These are phyloP conservation scores for Nicotiana tabacum DNA, from an alignment of 257 asterid species.

Conservation along the genomic window DNA sequence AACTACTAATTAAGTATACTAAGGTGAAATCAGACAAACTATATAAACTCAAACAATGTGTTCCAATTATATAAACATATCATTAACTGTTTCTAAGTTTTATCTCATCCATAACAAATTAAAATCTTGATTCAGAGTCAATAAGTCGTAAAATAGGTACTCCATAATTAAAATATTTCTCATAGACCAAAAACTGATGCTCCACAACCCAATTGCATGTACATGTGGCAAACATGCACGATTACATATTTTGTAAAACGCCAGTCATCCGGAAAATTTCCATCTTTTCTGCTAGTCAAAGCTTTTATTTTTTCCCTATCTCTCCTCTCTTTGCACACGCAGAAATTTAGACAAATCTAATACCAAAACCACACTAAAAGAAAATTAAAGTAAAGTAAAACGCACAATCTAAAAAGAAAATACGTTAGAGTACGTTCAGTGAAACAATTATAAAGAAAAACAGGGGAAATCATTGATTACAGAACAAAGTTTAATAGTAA, in stretches of 20 bases:
- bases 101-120: not conserved
- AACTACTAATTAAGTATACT: not conserved
- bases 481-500: too few relatives aligned
- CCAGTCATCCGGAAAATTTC: not conserved
- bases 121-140: not conserved
- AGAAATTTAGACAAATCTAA: not conserved
- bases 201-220: not conserved
- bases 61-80: not conserved
- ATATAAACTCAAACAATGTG: not conserved
- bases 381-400: not conserved
- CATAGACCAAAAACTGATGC: not conserved
- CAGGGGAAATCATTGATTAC: too few relatives aligned
- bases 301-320: not conserved
- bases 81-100: not conserved
- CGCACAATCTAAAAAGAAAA: not conserved
- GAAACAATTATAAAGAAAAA: too few relatives aligned
- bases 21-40: not conserved
- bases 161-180: not conserved
- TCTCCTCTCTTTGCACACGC: not conserved
- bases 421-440: too few relatives aligned
- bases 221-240: not conserved
- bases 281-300: not conserved
- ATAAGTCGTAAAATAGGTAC: not conserved
- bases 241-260: not conserved
- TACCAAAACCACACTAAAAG: not conserved